These are phyloP conservation scores for Wickerhamomyces sp. DNA, from an alignment of 1,139 yeast species.

Conservation along the genomic window DNA sequence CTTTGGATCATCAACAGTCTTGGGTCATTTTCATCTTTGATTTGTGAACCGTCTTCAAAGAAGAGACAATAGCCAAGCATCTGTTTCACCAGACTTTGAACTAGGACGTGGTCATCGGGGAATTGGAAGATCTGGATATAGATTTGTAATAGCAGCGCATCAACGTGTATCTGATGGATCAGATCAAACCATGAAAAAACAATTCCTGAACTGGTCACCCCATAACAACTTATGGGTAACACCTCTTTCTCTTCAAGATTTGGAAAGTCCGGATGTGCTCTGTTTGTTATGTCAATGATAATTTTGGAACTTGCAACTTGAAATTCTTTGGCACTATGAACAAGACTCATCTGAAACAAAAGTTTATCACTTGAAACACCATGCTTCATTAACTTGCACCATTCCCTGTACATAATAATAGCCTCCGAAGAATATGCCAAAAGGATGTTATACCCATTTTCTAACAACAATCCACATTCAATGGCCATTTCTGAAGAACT, in stretches of 20 bases:
- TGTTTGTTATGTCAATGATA: constrained; percentile 9
- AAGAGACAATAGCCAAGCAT: constrained; percentile 37
- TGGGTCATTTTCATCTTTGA: constrained; percentile 22
- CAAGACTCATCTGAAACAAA: constrained; percentile 17
- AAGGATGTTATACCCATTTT: constrained; percentile 46
- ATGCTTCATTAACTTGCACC: constrained; percentile 18
- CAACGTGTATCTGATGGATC: constrained; percentile 46
- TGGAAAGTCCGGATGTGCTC: constrained; percentile 22
- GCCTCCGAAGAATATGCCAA: constrained; percentile 38
- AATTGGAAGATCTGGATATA: constrained; percentile 34
- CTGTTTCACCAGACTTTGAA: constrained; percentile 36
- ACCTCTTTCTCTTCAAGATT: constrained; percentile 8
- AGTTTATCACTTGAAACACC: constrained; percentile 19
- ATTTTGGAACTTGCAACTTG: constrained; percentile 24
- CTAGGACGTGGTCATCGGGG: constrained; percentile 34
- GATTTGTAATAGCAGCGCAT: constrained; percentile 37
- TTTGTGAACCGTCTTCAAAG: constrained; percentile 9
- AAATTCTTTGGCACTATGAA: constrained; percentile 24
- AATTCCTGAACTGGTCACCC: constrained; percentile 16
- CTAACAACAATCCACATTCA: constrained; percentile 37
- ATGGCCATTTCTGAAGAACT: constrained; percentile 26
- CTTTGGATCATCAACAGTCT: constrained; percentile 35
- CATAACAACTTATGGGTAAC: constrained; percentile 19
- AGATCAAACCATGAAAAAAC: constrained; percentile 54
- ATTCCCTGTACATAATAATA: constrained; percentile 25